These are phyloP conservation scores for Tremellales sp. DNA, from an alignment of 1,284 basidiomycete species.

Conservation along the genomic window DNA sequence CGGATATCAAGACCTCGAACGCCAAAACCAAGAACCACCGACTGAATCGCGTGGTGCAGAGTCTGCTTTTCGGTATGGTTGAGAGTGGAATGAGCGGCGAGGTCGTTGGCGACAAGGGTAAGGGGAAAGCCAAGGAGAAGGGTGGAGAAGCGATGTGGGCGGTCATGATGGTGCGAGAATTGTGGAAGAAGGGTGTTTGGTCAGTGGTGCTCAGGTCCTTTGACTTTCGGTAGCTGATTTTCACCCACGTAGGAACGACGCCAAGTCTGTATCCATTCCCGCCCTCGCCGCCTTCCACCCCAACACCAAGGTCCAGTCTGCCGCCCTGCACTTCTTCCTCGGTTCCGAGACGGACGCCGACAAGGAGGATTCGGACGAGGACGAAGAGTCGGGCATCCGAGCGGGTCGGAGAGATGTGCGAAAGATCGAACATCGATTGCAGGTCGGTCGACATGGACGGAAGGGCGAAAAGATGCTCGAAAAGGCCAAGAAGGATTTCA, in stretches of 20 bases:
- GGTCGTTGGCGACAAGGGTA: slow-evolving; percentile 73
- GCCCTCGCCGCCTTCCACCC: slow-evolving; percentile 92
- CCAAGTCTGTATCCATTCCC: slow-evolving; percentile 90
- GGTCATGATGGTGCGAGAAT: slow-evolving; percentile 85
- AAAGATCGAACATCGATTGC: slow-evolving; percentile 71
- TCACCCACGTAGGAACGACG: slow-evolving; percentile 65
- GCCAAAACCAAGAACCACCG: slow-evolving; percentile 87
- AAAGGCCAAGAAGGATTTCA: slow-evolving; percentile 55
- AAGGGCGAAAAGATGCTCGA: slow-evolving; percentile 65
- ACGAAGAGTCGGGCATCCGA: slow-evolving; percentile 58
- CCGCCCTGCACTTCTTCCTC: slow-evolving; percentile 96
- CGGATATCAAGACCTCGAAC: slow-evolving; percentile 91
- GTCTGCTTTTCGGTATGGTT: slow-evolving; percentile 93
- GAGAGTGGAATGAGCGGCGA: slow-evolving; percentile 81
- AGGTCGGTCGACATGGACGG: slow-evolving; percentile 87
- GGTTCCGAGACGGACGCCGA: slow-evolving; percentile 70
- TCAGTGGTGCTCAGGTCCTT: slow-evolving; percentile 42
- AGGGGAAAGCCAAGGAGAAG: slow-evolving; percentile 49
- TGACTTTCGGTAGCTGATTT: neutral
- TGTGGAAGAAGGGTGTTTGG: slow-evolving; percentile 95
- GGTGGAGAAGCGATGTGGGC: slow-evolving; percentile 97
- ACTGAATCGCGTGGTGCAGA: slow-evolving; percentile 92
- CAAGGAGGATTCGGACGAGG: slow-evolving; percentile 64
- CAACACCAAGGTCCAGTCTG: slow-evolving; percentile 88
- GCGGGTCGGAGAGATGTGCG: slow-evolving; percentile 61